phyloP scores from a whole-genome alignment of 148 eudicot species.

The Linanthus parryae region DNA sequence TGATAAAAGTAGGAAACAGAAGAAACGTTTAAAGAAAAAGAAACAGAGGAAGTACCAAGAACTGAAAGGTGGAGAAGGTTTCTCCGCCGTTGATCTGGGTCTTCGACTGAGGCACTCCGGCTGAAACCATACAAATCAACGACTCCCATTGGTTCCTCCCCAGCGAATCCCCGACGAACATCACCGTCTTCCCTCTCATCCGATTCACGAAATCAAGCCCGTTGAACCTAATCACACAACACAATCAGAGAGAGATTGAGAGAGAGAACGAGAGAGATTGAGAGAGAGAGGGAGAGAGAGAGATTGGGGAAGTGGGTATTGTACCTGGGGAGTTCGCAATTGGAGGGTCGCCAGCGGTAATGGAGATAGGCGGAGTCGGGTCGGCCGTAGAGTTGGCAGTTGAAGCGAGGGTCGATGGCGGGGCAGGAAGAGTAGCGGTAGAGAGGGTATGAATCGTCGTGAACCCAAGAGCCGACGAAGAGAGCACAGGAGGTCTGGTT shows the following conservation, averaged over 20 bases:
- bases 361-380: conserved; percentile 85
- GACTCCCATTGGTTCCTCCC: conserved; percentile 99
- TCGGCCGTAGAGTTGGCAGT: conserved; percentile 72
- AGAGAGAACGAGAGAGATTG: background rate
- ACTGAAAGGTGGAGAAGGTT: conserved; percentile 54
- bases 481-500: conserved; percentile 56
- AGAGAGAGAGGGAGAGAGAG: background rate
- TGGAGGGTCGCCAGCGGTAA: conserved; percentile 73
- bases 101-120: conserved; percentile 41
- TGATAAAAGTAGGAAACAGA: background rate
- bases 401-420: conserved; percentile 66
- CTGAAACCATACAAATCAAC: conserved; percentile 67
- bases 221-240: conserved; percentile 58
- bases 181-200: conserved; percentile 68
- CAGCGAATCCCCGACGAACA: conserved; percentile 91
- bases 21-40: background rate
- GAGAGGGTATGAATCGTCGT: conserved; percentile 56
- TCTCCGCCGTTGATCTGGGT: conserved; percentile 49
- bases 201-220: conserved; percentile 56
- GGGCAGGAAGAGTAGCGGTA: conserved; percentile 60
- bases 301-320: background rate
- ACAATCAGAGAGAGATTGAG: too few species aligned
- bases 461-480: conserved; percentile 73
- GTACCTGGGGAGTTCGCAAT: conserved; percentile 77
- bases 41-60: conserved; percentile 38